Conservation (phyloP, 179 eudicot species). For the Silene noctiflora region DNA sequence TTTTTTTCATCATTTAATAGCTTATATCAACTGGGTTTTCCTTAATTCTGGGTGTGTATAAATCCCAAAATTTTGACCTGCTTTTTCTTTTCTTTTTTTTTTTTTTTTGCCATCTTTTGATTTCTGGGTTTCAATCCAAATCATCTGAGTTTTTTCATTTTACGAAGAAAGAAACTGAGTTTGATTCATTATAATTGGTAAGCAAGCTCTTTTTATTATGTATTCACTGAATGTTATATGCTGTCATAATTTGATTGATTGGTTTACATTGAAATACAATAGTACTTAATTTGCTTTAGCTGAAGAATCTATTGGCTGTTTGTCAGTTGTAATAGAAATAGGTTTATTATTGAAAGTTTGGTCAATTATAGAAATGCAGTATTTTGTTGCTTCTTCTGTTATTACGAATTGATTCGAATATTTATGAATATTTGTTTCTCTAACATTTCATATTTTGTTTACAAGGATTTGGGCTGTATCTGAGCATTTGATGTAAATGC, state of each 20-base stretch:
- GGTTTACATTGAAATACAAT: neutral
- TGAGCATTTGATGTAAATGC: conserved; percentile 7
- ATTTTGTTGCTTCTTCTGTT: conserved; percentile 9
- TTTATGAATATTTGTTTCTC: neutral
- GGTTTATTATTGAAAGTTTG: neutral
- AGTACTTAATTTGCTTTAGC: neutral
- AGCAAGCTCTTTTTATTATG: conserved; percentile 5
- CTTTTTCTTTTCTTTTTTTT: neutral
- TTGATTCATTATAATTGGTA: conserved; percentile 18
- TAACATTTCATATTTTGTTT: neutral
- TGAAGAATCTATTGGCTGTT: neutral
- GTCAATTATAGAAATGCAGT: neutral
- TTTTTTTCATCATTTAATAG: neutral
- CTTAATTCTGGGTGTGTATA: neutral
- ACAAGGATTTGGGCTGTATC: neutral
- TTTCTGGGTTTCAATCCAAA: conserved; percentile 18
- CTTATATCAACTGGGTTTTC: conserved; percentile 22
- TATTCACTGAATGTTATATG: neutral
- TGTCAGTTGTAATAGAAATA: neutral
- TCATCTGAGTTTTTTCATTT: neutral
- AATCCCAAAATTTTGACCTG: conserved; percentile 17
- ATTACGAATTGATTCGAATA: neutral
- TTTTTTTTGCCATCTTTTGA: neutral
- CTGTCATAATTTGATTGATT: neutral
- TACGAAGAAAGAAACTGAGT: neutral